These are phyloP conservation scores for Erysiphe pulchra DNA, from an alignment of 2,329 filamentous ascomycete genomes.

Conservation along the genomic window DNA sequence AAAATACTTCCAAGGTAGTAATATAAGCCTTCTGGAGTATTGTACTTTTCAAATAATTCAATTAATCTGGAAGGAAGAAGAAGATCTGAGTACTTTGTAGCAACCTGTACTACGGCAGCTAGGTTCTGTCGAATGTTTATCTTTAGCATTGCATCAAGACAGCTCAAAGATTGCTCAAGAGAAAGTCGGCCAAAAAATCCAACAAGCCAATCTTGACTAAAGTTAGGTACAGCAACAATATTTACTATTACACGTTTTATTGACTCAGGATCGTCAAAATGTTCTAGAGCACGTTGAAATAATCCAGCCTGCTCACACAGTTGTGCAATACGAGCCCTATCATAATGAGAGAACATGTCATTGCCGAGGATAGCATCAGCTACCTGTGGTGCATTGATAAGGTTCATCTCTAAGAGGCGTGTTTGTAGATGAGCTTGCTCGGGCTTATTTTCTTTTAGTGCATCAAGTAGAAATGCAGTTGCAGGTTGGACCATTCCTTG, in stretches of 20 bases:
- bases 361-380: constrained; percentile 95
- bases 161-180: constrained; percentile 83
- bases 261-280: constrained; percentile 70
- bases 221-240: constrained; percentile 56
- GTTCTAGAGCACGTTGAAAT: constrained; percentile 66
- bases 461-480: constrained; percentile 92
- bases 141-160: constrained; percentile 88
- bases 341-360: constrained; percentile 95
- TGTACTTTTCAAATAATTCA: constrained; percentile 90
- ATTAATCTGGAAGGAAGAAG: constrained; percentile 72
- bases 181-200: constrained; percentile 86
- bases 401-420: constrained; percentile 88
- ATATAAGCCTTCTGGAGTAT: constrained; percentile 87
- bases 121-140: constrained; percentile 92
- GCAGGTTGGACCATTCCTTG: constrained; percentile 96
- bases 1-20: constrained; percentile 97
- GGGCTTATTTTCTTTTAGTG: constrained; percentile 77
- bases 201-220: constrained; percentile 75
- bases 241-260: constrained; percentile 81
- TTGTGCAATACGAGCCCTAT: constrained; percentile 66
- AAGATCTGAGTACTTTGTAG: constrained; percentile 93
- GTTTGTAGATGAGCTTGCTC: constrained; percentile 90
- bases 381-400: constrained; percentile 87
- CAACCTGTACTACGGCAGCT: constrained; percentile 79
- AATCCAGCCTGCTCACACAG: constrained; percentile 87